Base-by-base conservation (phyloP, 2,329 filamentous ascomycete genomes). In the Aspergillus alliaceus region DNA sequence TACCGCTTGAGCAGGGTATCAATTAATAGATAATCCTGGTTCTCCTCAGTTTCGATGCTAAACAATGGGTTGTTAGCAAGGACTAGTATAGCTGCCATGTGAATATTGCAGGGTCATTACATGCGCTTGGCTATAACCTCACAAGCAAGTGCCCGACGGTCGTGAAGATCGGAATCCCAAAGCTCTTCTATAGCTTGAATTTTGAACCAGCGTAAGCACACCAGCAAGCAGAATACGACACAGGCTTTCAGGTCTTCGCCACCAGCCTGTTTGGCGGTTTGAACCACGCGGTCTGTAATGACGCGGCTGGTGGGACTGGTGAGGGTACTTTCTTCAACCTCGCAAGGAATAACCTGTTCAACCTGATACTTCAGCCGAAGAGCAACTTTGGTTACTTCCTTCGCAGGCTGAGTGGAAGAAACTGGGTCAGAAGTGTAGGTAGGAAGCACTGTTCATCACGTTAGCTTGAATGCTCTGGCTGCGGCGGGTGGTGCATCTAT, bases 301-400 rank as follows among this genome's bases (percentile, higher is more conserved):
- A 99, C 82, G 46, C 86, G 84, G 74, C 91, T 96, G 75, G 98
- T 92, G 2, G 93, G 86, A 51, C 82, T 83, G 4, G 90, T 95
- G 69, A 99, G 82, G 55, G 84, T 80, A 5, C 81, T 81, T 69
- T 90, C 86, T 57, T 95, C 88, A 37, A 99, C 82, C 74, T 99
- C 95, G 78, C 91, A 97, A 1, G 93, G 90, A 25, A 99, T 85
- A 54, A 92, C 88, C 72, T 92, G 85, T 75, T 96, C 92, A 67
- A 99, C 87, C 65, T 96, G 86, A 71, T 96, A 91, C 67, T 93
- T 96, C 62, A 99, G 81, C 56, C 92, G 90, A 15, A 99, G 84
- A 25, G 93, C 93, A 55, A 96, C 83, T 72, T 93, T 93, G 59
- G 93, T 97, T 60, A 97, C 93, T 67, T 95, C 89, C 58, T 84